These are phyloP conservation scores for Xylariaceae sp. DNA, from an alignment of 2,329 filamentous ascomycete species.

Conservation along the genomic window DNA sequence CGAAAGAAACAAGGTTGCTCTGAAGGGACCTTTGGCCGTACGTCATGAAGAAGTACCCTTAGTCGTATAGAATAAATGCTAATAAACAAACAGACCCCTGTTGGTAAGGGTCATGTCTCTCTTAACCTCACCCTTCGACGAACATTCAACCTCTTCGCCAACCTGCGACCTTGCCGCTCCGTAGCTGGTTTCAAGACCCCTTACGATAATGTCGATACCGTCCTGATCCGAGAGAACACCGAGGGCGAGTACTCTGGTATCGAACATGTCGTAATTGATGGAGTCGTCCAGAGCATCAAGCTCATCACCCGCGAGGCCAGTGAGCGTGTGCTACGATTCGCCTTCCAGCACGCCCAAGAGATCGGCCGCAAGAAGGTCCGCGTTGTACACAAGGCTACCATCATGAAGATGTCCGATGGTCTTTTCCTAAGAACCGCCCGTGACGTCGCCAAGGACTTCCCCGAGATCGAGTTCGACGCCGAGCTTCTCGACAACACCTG, in stretches of 20 bases:
- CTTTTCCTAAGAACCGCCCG: conserved; percentile 91
- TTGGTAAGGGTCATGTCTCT: conserved; percentile 98
- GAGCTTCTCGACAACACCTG: conserved; percentile 99
- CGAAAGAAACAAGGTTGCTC: conserved; percentile 92
- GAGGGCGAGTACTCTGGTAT: conserved; percentile 99
- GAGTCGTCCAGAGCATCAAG: conserved; percentile 99
- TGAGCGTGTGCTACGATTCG: conserved; percentile 94
- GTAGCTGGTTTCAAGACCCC: conserved; percentile 98
- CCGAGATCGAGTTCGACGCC: conserved; percentile 92
- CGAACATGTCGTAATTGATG: conserved; percentile 96
- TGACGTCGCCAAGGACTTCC: conserved; percentile 93
- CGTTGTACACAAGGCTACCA: conserved; percentile 99
- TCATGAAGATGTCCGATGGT: conserved; percentile 99
- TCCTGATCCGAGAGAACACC: conserved; percentile 98
- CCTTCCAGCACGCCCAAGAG: conserved; percentile 96
- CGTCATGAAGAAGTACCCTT: conserved; percentile 42
- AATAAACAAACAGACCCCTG: conserved; percentile 71
- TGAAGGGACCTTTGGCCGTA: conserved; percentile 97
- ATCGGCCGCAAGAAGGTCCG: conserved; percentile 96
- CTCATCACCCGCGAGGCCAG: conserved; percentile 95
- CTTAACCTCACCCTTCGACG: conserved; percentile 98
- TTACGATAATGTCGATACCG: conserved; percentile 95
- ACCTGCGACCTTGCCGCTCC: conserved; percentile 96
- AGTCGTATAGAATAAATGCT: conserved; percentile 5
- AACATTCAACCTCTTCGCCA: conserved; percentile 99